phyloP scores from a whole-genome alignment of 2,329 filamentous ascomycete species.

The Volutella citrinella region DNA sequence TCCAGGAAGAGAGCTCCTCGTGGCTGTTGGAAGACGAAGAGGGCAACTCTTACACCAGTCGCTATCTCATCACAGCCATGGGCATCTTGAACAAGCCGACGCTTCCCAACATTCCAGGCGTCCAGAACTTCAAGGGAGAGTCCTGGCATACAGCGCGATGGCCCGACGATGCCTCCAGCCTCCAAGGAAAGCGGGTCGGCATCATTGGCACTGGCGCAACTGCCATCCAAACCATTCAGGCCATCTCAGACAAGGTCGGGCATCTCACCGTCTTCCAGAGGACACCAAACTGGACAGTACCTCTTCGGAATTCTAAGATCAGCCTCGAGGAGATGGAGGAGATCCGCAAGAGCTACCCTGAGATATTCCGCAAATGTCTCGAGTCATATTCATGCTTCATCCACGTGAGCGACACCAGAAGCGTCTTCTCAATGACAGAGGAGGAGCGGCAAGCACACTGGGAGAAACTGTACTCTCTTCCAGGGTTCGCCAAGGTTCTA shows the following conservation, averaged over 20 bases:
- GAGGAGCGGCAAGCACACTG: slow-evolving; percentile 24
- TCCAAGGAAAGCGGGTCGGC: slow-evolving; percentile 11
- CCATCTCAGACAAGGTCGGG: slow-evolving; percentile 9
- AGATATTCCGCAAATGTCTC: slow-evolving; percentile 17
- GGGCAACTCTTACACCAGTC: slow-evolving; percentile 19
- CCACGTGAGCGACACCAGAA: slow-evolving; percentile 10
- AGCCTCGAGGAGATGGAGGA: slow-evolving; percentile 15
- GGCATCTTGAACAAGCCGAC: slow-evolving; percentile 30
- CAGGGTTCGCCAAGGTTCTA: slow-evolving; percentile 35
- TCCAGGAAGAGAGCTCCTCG: slow-evolving; percentile 22
- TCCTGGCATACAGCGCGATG: slow-evolving; percentile 14
- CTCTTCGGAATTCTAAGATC: slow-evolving; percentile 12
- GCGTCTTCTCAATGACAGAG: slow-evolving; percentile 22
- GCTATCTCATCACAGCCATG: slow-evolving; percentile 26
- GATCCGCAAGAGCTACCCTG: slow-evolving; percentile 16
- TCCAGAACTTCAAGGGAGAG: slow-evolving; percentile 12
- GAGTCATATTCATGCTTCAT: slow-evolving; percentile 23
- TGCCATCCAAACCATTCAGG: slow-evolving; percentile 13
- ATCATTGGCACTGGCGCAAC: too few relatives aligned
- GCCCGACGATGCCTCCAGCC: slow-evolving; percentile 5
- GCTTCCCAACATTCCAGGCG: slow-evolving; percentile 30
- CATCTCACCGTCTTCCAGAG: slow-evolving; percentile 12
- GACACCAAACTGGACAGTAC: slow-evolving; percentile 12
- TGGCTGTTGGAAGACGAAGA: slow-evolving; percentile 29
- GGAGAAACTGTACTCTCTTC: slow-evolving; percentile 31